Conservation (phyloP, 2,329 filamentous ascomycete species). For the Rhinocladiella similis region DNA sequence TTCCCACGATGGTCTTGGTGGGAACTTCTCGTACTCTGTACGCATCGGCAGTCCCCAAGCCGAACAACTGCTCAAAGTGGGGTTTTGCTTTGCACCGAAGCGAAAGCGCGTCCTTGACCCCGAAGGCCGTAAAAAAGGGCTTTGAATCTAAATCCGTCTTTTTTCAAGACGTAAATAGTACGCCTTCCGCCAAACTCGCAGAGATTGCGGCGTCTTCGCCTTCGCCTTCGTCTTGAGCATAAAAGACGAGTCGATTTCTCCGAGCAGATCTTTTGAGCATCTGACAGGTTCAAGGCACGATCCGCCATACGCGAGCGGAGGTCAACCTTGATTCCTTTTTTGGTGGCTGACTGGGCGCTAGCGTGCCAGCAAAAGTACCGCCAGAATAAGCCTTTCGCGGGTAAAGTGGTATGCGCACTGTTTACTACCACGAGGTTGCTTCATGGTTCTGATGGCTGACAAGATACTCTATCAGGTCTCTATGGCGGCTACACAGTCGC, state of each 20-base stretch:
- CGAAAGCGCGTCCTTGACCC: too few relatives aligned
- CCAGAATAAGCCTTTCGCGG: background rate
- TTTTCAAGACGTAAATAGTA: too few relatives aligned
- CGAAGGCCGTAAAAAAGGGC: too few relatives aligned
- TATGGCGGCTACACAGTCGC: conserved; percentile 8
- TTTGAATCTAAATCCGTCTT: too few relatives aligned
- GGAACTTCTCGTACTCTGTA: too few relatives aligned
- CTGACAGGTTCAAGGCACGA: background rate
- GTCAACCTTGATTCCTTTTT: background rate
- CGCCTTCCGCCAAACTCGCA: background rate
- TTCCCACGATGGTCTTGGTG: too few relatives aligned
- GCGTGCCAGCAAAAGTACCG: background rate
- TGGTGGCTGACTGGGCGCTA: background rate
- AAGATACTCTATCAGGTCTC: background rate
- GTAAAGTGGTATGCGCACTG: background rate
- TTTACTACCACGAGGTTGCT: background rate
- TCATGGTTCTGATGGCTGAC: too few relatives aligned
- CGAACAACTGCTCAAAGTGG: too few relatives aligned
- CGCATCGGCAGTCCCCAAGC: too few relatives aligned
- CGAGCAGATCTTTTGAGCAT: background rate
- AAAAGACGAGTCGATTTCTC: too few relatives aligned
- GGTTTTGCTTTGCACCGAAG: too few relatives aligned
- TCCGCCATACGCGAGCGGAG: background rate
- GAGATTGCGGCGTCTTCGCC: conserved; percentile 40
- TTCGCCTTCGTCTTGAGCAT: background rate